Base-by-base conservation (phyloP, 495 filamentous ascomycete genomes). In the Lasiosphaeria ovina region DNA sequence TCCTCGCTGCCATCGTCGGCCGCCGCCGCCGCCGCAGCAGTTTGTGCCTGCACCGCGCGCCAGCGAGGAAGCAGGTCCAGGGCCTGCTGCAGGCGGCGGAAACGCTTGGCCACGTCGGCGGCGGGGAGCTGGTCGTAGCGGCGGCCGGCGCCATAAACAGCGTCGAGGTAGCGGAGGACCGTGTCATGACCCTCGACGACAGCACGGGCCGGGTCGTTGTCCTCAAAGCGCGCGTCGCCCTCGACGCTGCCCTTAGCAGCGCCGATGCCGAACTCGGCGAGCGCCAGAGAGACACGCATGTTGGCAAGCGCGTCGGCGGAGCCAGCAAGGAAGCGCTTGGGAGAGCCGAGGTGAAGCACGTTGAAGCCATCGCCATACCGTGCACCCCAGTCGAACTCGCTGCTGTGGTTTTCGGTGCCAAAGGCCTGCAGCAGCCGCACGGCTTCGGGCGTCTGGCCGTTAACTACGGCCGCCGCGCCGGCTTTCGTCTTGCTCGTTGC, bases 311-410 rank as follows among this genome's bases (percentile, higher is more conserved):
- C 47, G 52, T 90, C 83, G 24, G 24, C 24, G n/a, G 73, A 66
- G 38, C 83, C 80, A 1, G 82, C 66, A 57, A 79, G 79, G 6
- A 91, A 68, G 38, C 80, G 77, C 10, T 81, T 77, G 10, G 82
- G 72, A 35, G 76, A 76, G 3, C 81, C 74, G 52, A 82, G 78
- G 57, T 98, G 91, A 51, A 98, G 80, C 1, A 97, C 92, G 66
- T 98, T 88, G 58, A 92, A 97, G 1, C 94, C 94, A 0, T 59
- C 59, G 2, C 93, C 95, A 65, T 98, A 98, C 12, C 80, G 69
- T 2, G 72, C 77, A 24, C 87, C 79, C 95, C 94, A 97, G 65
- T 92, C 84, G 64, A 97, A 95, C 0, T 76, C 81, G 4, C 66
- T 75, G 17, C 80, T 72, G 50, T 89, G 87, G 64, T 98, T 98